Evolutionary conservation across 352 stramenopile species (phyloP).

Genomic region (Phytopythium chamaehyphon): DNA sequence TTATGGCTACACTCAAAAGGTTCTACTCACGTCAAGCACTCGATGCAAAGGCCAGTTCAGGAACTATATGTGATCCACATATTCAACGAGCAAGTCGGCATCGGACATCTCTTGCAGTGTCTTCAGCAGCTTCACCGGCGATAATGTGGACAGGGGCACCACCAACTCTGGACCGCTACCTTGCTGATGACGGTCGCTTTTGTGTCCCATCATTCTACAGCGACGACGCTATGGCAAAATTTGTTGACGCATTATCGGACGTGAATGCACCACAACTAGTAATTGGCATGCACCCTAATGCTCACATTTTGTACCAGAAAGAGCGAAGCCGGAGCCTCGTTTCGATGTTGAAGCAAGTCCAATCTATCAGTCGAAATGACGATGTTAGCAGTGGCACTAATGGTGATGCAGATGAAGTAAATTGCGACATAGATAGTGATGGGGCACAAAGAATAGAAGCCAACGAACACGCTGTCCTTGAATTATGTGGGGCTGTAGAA

Average conservation of each 20-base stretch:
- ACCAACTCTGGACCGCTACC: slow-evolving; percentile 8
- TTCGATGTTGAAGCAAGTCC: slow-evolving; percentile 31
- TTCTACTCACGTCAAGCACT: slow-evolving; percentile 41
- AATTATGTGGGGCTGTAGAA: slow-evolving; percentile 10
- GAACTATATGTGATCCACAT: neutral
- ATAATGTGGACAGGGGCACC: slow-evolving; percentile 4
- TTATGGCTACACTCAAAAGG: slow-evolving; percentile 59
- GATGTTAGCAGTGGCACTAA: neutral
- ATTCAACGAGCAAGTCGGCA: neutral
- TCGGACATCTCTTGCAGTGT: neutral
- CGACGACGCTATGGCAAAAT: slow-evolving; percentile 32
- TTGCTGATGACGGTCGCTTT: slow-evolving; percentile 29
- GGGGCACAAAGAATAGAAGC: neutral
- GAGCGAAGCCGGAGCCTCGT: slow-evolving; percentile 48
- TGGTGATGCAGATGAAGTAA: slow-evolving; percentile 2
- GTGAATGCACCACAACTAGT: slow-evolving; percentile 69
- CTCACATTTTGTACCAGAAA: slow-evolving; percentile 62
- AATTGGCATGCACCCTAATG: slow-evolving; percentile 74
- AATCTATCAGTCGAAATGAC: slow-evolving; percentile 12
- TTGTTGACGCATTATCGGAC: slow-evolving; percentile 43
- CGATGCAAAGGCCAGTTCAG: neutral
- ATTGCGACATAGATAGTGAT: neutral
- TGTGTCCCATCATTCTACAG: slow-evolving; percentile 33
- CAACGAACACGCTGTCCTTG: slow-evolving; percentile 14
- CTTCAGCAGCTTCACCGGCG: neutral